These are phyloP conservation scores for Trichothecium roseum DNA, from an alignment of 2,329 filamentous ascomycete species.

Conservation along the genomic window DNA sequence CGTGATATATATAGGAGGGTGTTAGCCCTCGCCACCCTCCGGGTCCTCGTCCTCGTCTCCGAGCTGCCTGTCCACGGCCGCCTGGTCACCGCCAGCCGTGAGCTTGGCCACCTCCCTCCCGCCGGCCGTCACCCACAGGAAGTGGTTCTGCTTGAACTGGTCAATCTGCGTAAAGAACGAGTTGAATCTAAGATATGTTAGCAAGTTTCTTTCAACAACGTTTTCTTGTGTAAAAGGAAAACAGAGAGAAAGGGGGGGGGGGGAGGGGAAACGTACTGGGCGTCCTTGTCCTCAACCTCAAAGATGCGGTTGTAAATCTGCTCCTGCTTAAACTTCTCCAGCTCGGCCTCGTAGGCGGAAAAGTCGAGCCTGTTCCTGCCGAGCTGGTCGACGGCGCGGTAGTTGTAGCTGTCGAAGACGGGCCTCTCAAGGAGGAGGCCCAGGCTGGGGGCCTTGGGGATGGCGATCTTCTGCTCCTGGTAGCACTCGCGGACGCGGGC, in stretches of 20 bases:
- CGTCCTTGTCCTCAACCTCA: constrained; percentile 75
- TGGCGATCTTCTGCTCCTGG: constrained; percentile 61
- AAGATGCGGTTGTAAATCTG: constrained; percentile 93
- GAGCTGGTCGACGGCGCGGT: constrained; percentile 52
- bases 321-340: constrained; percentile 80
- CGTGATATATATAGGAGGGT: too few species aligned
- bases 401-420: constrained; percentile 85
- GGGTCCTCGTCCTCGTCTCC: constrained; percentile 43
- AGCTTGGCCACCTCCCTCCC: constrained; percentile 51
- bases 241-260: neutral
- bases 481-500: constrained; percentile 67
- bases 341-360: constrained; percentile 62
- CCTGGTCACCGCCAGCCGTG: constrained; percentile 22
- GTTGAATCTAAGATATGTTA: constrained; percentile 47
- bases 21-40: constrained; percentile 34
- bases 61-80: constrained; percentile 34
- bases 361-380: constrained; percentile 68
- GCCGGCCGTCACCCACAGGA: constrained; percentile 63
- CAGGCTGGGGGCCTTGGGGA: constrained; percentile 86
- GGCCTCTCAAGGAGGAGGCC: constrained; percentile 83
- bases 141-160: constrained; percentile 60
- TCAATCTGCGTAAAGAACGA: constrained; percentile 73
- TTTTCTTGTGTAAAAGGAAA: constrained; percentile 2
- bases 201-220: neutral
- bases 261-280: constrained; percentile 52